These are phyloP conservation scores for Gastrodia elata DNA, from an alignment of 106 monocot species.

Conservation along the genomic window DNA sequence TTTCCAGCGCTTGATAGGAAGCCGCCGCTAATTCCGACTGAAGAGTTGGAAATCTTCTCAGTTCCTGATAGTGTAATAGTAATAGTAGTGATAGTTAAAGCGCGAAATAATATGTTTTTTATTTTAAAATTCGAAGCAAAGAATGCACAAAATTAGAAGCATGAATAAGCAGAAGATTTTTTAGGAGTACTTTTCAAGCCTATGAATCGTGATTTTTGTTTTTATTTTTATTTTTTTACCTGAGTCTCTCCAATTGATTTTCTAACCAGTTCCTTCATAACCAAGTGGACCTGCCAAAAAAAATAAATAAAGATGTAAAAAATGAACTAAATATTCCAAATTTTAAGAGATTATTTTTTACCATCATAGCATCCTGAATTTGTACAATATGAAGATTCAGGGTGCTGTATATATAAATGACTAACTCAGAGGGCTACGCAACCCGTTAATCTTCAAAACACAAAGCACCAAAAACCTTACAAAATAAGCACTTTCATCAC, in stretches of 20 bases:
- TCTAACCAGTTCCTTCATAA: constrained; percentile 16
- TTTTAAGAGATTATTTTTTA: too few relatives aligned
- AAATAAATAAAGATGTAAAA: background rate
- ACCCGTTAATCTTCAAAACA: too few relatives aligned
- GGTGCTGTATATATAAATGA: too few relatives aligned
- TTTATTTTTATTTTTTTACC: constrained; percentile 2
- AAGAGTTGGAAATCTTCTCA: constrained; percentile 54
- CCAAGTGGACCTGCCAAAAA: constrained; percentile 9
- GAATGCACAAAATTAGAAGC: background rate
- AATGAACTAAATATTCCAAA: too few relatives aligned
- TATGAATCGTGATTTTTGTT: background rate
- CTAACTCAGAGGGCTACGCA: too few relatives aligned
- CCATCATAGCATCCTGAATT: too few relatives aligned
- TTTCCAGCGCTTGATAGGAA: constrained; percentile 41
- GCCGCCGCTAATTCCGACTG: constrained; percentile 51
- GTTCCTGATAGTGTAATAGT: constrained; percentile 19
- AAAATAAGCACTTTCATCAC: too few relatives aligned
- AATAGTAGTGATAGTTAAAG: constrained; percentile 1
- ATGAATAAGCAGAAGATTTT: background rate
- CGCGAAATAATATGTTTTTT: too few relatives aligned
- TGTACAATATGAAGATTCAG: too few relatives aligned
- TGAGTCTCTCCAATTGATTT: constrained; percentile 16
- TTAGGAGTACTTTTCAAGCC: background rate
- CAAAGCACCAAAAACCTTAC: too few relatives aligned
- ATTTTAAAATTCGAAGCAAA: too few relatives aligned